Base-by-base conservation (phyloP, 495 filamentous ascomycete species). In the Endocarpon pusillum region DNA sequence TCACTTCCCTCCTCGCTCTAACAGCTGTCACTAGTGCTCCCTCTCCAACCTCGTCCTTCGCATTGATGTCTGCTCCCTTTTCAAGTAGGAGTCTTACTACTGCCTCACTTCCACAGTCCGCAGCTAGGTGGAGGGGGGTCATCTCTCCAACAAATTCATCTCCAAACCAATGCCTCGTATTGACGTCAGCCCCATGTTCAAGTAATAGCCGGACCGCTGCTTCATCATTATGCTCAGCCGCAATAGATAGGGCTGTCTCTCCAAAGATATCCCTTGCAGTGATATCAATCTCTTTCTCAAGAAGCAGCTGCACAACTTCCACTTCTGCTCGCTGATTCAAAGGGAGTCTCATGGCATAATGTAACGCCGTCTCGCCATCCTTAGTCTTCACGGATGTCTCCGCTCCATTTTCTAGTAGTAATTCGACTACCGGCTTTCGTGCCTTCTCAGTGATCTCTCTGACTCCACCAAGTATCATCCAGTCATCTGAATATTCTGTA, bases 131-230 rank as follows among this genome's bases (percentile, higher is more conserved):
- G 7, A 31, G 28, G 5, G 12, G 23, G 12, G 23, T 25, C 8
- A 8, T 12, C 12, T 36, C 34, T 44, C 54, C 26, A 59, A 42
- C 20, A 36, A 39, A 33, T 57, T 32, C 11, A 6, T 31, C 19
- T 5, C 28, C 28, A 31, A 7, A 31, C 5, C 4, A 7, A 31
- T 14, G 4, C 19, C 5, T 31, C 12, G 12, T 17, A 31, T 31
- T 14, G 23, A 31, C 28, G 28, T 41, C 16, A 12, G 23, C 29
- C 38, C 41, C 10, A 35, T 16, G 7, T 12, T 40, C 25, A 54
- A 32, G 16, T 55, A 47, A 4, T 27, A 15, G 25, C 42, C 12
- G 38, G 58, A 67, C 25, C 49, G 59, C 10, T 55, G 20, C 24
- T 49, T 55, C 6, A 62, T 40, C 12, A 21, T 34, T 1, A 58